These are phyloP conservation scores for Gossypium rotundifolium DNA, from an alignment of 345 rosid species.

Conservation along the genomic window DNA sequence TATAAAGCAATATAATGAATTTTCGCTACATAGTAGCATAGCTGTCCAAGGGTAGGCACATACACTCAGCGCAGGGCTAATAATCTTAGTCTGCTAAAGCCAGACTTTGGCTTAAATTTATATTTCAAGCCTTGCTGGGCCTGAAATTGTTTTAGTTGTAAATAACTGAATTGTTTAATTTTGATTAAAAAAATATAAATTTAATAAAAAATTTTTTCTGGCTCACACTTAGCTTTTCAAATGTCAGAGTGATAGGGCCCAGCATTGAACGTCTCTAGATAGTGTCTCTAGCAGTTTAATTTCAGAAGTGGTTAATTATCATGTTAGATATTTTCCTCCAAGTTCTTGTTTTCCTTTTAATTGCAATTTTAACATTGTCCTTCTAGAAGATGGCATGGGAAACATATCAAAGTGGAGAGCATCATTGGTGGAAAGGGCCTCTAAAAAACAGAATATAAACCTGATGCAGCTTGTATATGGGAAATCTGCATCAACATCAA, in stretches of 20 bases:
- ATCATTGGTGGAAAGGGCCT: slow-evolving; percentile 57
- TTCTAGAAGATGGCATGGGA: slow-evolving; percentile 49
- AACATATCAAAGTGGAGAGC: slow-evolving; percentile 82
- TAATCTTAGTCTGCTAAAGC: background rate
- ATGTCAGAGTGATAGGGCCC: background rate
- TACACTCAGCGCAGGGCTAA: background rate
- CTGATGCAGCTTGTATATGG: slow-evolving; percentile 89
- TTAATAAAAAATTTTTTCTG: background rate
- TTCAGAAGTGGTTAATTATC: background rate
- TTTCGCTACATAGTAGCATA: background rate
- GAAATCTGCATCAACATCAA: slow-evolving; percentile 30
- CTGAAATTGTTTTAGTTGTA: background rate
- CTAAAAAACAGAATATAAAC: slow-evolving; percentile 40
- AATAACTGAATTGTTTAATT: background rate
- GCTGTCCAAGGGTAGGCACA: background rate
- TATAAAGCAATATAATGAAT: background rate
- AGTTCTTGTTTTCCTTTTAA: slow-evolving; percentile 14
- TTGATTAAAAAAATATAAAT: background rate
- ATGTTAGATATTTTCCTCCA: background rate
- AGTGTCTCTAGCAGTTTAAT: background rate
- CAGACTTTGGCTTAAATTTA: background rate
- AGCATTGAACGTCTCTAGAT: background rate
- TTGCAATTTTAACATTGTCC: slow-evolving; percentile 9
- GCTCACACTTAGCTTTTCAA: background rate
- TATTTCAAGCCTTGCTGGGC: background rate